phyloP scores from a whole-genome alignment of 352 stramenopile genomes.

The Phytophthora pluvialis region DNA sequence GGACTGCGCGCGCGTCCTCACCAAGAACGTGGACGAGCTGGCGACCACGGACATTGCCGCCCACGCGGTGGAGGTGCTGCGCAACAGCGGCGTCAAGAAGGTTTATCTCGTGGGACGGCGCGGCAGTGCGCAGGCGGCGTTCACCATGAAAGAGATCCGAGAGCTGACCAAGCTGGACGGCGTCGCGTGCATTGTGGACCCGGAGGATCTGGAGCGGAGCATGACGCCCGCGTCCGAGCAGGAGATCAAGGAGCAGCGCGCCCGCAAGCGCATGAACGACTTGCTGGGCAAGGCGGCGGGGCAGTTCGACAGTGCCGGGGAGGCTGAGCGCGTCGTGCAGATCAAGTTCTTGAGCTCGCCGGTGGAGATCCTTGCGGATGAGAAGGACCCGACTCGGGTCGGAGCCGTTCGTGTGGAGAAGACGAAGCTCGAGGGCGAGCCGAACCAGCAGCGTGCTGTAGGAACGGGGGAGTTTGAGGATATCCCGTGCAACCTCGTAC shows the following conservation, averaged over 20 bases:
- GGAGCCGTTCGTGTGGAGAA: slow-evolving; percentile 87
- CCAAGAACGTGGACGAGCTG: slow-evolving; percentile 91
- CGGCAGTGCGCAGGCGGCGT: slow-evolving; percentile 95
- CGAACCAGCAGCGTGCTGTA: slow-evolving; percentile 80
- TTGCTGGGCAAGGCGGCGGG: slow-evolving; percentile 70
- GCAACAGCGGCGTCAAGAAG: slow-evolving; percentile 72
- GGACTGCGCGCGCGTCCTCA: slow-evolving; percentile 96
- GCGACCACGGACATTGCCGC: slow-evolving; percentile 92
- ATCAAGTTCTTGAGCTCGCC: slow-evolving; percentile 94
- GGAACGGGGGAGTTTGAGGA: slow-evolving; percentile 89
- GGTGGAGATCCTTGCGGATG: slow-evolving; percentile 65
- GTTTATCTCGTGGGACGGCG: slow-evolving; percentile 94
- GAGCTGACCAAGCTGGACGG: slow-evolving; percentile 88
- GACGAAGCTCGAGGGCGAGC: slow-evolving; percentile 86
- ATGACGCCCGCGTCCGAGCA: slow-evolving; percentile 82
- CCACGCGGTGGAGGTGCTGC: slow-evolving; percentile 88
- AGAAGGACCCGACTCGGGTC: slow-evolving; percentile 56
- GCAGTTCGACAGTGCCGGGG: slow-evolving; percentile 31
- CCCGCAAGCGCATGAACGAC: slow-evolving; percentile 88
- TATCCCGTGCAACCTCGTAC: slow-evolving; percentile 79
- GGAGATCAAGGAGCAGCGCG: slow-evolving; percentile 87
- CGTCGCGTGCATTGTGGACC: slow-evolving; percentile 87
- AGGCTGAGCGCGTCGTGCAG: slow-evolving; percentile 59
- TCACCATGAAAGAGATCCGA: slow-evolving; percentile 97
- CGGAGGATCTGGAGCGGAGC: slow-evolving; percentile 89